phyloP scores from a whole-genome alignment of 768 basidiomycete species.

The Mycena amicta region DNA sequence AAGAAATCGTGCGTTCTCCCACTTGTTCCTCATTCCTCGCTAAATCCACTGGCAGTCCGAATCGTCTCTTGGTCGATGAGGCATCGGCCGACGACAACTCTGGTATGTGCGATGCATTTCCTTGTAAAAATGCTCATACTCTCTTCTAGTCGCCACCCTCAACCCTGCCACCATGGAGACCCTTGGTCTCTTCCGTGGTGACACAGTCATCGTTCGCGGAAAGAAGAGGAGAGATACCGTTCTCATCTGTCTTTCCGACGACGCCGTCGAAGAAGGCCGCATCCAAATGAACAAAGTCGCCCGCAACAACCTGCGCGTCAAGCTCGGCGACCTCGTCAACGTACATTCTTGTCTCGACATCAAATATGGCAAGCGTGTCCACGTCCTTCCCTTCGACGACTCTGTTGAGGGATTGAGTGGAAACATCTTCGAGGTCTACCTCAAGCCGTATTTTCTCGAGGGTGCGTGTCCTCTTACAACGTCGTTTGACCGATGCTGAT shows the following conservation, averaged over 20 bases:
- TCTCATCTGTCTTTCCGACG: constrained; percentile 92
- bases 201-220: constrained; percentile 93
- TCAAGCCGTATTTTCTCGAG: constrained; percentile 99
- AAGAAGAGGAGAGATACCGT: constrained; percentile 99
- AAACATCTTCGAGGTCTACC: constrained; percentile 97
- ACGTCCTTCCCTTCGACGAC: constrained; percentile 97
- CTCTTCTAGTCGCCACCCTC: constrained; percentile 83
- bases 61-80: constrained; percentile 97
- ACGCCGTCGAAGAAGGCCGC: constrained; percentile 97
- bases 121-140: constrained; percentile 7
- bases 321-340: constrained; percentile 94
- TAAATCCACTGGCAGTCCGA: constrained; percentile 63
- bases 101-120: constrained; percentile 47
- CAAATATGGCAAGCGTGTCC: constrained; percentile 98
- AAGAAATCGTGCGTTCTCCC: constrained; percentile 90
- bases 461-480: constrained; percentile 43
- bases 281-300: constrained; percentile 99
- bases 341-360: constrained; percentile 97
- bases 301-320: constrained; percentile 97
- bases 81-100: constrained; percentile 95
- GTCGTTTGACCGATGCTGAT: constrained; percentile 8
- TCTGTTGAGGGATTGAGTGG: constrained; percentile 97
- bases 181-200: constrained; percentile 92
- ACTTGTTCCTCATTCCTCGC: constrained; percentile 6
- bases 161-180: constrained; percentile 97